Conservation (phyloP, 192 early-diverging fungal genomes). For the Coemansia sp. region DNA sequence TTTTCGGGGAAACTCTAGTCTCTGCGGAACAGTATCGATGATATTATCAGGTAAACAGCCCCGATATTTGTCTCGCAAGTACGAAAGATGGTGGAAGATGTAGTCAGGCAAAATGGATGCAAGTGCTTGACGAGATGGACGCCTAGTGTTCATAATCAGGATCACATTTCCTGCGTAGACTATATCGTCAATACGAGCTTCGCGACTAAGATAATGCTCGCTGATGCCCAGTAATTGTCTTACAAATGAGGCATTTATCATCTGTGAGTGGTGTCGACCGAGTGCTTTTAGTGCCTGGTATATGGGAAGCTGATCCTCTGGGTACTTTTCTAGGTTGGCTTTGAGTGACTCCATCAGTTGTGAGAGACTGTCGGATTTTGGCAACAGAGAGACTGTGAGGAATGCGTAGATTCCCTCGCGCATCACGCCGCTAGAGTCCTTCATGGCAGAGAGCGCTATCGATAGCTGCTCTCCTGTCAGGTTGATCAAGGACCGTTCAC, state of each 20-base stretch:
- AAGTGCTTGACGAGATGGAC: slow-evolving; percentile 50
- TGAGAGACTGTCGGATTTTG: slow-evolving; percentile 36
- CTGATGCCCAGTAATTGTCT: slow-evolving; percentile 62
- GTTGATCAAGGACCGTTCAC: slow-evolving; percentile 49
- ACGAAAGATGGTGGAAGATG: slow-evolving; percentile 69
- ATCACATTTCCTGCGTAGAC: slow-evolving; percentile 70
- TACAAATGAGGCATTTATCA: slow-evolving; percentile 44
- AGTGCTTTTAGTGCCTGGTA: slow-evolving; percentile 64
- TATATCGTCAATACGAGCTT: slow-evolving; percentile 64
- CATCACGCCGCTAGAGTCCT: slow-evolving; percentile 66
- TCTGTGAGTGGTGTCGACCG: slow-evolving; percentile 56
- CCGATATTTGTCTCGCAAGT: slow-evolving; percentile 66
- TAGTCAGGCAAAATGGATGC: slow-evolving; percentile 63
- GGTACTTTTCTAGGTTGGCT: slow-evolving; percentile 61
- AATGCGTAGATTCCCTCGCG: slow-evolving; percentile 71
- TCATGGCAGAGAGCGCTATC: slow-evolving; percentile 69
- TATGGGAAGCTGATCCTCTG: slow-evolving; percentile 66
- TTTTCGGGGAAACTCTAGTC: slow-evolving; percentile 19
- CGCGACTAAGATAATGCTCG: slow-evolving; percentile 63
- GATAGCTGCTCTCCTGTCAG: slow-evolving; percentile 71
- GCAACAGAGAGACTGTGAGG: slow-evolving; percentile 56
- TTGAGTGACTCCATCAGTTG: slow-evolving; percentile 59
- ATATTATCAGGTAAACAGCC: slow-evolving; percentile 31
- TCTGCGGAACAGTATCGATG: slow-evolving; percentile 16
- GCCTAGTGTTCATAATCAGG: slow-evolving; percentile 73